Percentiles rank a stretch among this genome's conserved stretches.
These are phyloP conservation scores for Rhizophagus clarus DNA, from an alignment of 192 early-diverging fungal species.

Conservation along the genomic window DNA sequence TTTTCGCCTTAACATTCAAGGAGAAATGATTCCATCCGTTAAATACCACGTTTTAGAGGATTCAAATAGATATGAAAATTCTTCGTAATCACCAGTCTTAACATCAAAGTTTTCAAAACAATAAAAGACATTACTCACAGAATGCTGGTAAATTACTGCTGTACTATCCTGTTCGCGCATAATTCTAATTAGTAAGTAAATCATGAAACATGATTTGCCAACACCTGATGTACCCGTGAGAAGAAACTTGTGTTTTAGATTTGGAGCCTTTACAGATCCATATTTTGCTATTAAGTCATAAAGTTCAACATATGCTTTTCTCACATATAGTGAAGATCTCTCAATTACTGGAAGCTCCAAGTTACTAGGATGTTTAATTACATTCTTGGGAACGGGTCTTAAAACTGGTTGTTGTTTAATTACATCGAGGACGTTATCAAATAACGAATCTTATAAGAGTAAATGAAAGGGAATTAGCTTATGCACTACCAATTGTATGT, in stretches of 20 bases:
- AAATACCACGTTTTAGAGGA: neutral
- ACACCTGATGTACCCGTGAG: slow-evolving; percentile 41
- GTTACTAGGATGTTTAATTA: too few species aligned
- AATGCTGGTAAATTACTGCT: neutral
- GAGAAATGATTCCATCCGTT: neutral
- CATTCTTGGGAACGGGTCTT: too few species aligned
- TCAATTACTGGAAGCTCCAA: neutral
- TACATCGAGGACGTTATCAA: too few species aligned
- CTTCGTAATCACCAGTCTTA: neutral
- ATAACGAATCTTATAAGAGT: too few species aligned
- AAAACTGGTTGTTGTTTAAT: too few species aligned
- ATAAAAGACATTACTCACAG: neutral
- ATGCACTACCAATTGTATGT: too few species aligned
- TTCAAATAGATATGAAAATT: neutral
- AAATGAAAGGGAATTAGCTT: too few species aligned
- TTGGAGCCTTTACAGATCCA: neutral
- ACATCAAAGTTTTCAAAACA: neutral
- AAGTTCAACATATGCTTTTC: slow-evolving; percentile 33
- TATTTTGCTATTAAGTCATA: slow-evolving; percentile 19
- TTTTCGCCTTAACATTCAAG: neutral
- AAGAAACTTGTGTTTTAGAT: slow-evolving; percentile 19
- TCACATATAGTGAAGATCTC: slow-evolving; percentile 21
- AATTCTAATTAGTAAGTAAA: slow-evolving; percentile 39
- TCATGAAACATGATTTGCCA: slow-evolving; percentile 39
- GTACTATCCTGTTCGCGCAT: slow-evolving; percentile 33